Conservation (phyloP, 257 asterid genomes). For the Salvia splendens region DNA sequence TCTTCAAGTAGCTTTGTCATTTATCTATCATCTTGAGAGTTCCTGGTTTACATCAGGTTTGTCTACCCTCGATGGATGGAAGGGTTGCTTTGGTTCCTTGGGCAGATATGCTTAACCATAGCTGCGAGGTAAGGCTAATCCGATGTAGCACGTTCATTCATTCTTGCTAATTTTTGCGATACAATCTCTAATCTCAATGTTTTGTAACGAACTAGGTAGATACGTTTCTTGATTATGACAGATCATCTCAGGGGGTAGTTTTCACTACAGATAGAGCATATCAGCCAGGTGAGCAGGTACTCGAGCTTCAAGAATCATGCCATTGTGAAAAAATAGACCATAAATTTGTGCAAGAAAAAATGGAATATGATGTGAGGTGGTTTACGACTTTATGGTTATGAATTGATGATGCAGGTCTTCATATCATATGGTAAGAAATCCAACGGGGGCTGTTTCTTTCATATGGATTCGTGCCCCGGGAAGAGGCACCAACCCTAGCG, state of each 20-base stretch:
- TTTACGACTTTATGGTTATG: neutral
- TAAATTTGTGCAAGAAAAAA: neutral
- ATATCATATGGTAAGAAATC: conserved; percentile 92
- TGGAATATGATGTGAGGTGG: neutral
- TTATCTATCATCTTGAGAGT: conserved; percentile 13
- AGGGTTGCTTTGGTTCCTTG: conserved; percentile 96
- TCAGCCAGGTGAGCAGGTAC: conserved; percentile 99
- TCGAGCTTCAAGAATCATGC: conserved; percentile 30
- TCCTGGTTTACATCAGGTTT: conserved; percentile 52
- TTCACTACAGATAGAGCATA: conserved; percentile 88
- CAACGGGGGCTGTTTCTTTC: conserved; percentile 94
- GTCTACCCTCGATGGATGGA: conserved; percentile 86
- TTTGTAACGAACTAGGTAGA: conserved; percentile 57
- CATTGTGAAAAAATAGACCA: neutral
- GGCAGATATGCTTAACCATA: conserved; percentile 98
- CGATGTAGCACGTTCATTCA: conserved; percentile 1
- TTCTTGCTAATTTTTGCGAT: conserved; percentile 23
- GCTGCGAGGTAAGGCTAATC: conserved; percentile 59
- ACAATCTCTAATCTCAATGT: conserved; percentile 27
- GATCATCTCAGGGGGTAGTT: conserved; percentile 83
- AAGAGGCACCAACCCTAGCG: conserved; percentile 93
- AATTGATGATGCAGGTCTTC: conserved; percentile 61
- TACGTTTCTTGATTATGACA: conserved; percentile 88
- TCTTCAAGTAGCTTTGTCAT: neutral
- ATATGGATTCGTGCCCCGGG: conserved; percentile 94